Evolutionary conservation across 1,284 basidiomycete genomes (phyloP).

Genomic region (Cryptococcus sp.): DNA sequence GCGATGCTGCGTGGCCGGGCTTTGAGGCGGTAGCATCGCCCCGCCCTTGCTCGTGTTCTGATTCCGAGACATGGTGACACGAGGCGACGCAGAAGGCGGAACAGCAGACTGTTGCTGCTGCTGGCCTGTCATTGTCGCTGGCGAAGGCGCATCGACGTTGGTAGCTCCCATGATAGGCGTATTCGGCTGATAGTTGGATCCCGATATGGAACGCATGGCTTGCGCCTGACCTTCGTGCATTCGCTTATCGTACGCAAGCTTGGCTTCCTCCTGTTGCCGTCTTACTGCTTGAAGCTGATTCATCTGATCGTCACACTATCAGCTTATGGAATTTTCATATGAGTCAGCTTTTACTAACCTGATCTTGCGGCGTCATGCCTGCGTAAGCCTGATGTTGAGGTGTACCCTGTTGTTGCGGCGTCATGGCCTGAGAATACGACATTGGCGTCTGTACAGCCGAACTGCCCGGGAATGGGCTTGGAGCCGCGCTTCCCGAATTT

Average conservation of each 20-base stretch:
- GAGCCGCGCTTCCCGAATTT: conserved; percentile 41
- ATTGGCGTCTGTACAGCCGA: conserved; percentile 18
- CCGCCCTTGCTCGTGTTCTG: conserved; percentile 44
- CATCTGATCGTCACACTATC: background rate
- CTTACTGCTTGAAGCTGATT: conserved; percentile 17
- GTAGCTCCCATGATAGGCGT: conserved; percentile 18
- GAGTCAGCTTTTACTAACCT: conserved; percentile 9
- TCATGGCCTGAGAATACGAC: conserved; percentile 14
- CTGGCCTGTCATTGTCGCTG: conserved; percentile 10
- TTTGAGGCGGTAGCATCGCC: conserved; percentile 47
- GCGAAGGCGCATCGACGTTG: conserved; percentile 21
- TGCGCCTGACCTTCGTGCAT: conserved; percentile 33
- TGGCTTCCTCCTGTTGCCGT: conserved; percentile 25
- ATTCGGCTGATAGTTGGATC: conserved; percentile 17
- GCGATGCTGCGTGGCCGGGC: conserved; percentile 32
- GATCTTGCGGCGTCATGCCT: conserved; percentile 16
- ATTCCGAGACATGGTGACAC: conserved; percentile 35
- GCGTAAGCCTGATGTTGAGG: conserved; percentile 21
- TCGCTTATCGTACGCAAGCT: conserved; percentile 27
- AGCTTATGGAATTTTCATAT: conserved; percentile 1
- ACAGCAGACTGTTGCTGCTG: conserved; percentile 2
- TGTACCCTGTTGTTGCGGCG: conserved; percentile 15
- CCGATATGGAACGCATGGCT: conserved; percentile 22
- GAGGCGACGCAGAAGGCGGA: conserved; percentile 11
- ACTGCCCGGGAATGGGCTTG: conserved; percentile 35